Evolutionary conservation across 371 early-diverging fungal species (phyloP).

Genomic region (Apophysomyces elegans): DNA sequence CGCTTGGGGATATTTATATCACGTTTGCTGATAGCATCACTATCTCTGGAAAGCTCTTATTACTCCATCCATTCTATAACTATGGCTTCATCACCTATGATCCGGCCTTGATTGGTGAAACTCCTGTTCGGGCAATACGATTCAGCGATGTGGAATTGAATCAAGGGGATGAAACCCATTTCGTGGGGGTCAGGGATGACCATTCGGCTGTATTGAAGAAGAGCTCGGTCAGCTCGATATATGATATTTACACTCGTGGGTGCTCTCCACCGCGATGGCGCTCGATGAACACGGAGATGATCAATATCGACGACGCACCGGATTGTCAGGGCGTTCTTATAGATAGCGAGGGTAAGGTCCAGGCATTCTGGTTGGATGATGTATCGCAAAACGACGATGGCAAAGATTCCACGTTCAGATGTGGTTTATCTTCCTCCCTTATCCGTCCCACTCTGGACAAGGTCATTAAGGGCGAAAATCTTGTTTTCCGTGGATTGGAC

Average conservation of each 20-base stretch:
- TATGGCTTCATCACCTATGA: constrained; percentile 79
- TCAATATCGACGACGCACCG: constrained; percentile 68
- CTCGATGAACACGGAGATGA: constrained; percentile 78
- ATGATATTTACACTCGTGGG: constrained; percentile 66
- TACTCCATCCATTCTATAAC: constrained; percentile 85
- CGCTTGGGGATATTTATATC: constrained; percentile 74
- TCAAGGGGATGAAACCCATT: constrained; percentile 64
- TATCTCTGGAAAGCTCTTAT: constrained; percentile 72
- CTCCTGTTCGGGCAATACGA: constrained; percentile 69
- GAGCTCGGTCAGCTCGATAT: constrained; percentile 61
- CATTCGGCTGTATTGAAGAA: constrained; percentile 59
- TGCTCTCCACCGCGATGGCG: constrained; percentile 69
- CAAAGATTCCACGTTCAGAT: constrained; percentile 69
- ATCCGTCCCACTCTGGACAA: constrained; percentile 46
- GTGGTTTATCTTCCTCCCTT: constrained; percentile 54
- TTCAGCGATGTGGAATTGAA: constrained; percentile 58
- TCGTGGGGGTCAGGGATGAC: constrained; percentile 70
- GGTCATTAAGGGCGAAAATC: constrained; percentile 41
- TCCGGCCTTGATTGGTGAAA: constrained; percentile 67
- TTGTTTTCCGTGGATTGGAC: constrained; percentile 61
- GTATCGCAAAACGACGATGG: constrained; percentile 68
- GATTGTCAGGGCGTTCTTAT: constrained; percentile 64
- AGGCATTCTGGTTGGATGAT: constrained; percentile 79
- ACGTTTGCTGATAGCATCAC: constrained; percentile 85
- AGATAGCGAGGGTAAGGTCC: constrained; percentile 67